phyloP scores from a whole-genome alignment of 2,329 filamentous ascomycete species.

The Huntiella decipiens region DNA sequence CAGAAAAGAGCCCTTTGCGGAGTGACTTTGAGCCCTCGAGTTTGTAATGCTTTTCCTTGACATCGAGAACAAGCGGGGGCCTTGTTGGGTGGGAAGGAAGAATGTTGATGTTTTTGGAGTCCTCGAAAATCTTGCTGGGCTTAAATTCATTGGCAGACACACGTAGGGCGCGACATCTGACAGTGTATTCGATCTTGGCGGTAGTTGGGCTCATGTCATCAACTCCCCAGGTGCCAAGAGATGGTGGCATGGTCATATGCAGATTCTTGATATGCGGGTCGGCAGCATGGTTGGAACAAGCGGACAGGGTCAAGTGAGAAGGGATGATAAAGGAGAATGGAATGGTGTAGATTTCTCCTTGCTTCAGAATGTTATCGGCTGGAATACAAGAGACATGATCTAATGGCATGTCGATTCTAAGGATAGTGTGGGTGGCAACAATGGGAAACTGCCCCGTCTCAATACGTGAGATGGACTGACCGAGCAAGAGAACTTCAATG shows the following conservation, averaged over 20 bases:
- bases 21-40: constrained; percentile 32
- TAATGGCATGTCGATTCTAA: constrained; percentile 37
- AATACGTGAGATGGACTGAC: constrained; percentile 29
- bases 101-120: constrained; percentile 29
- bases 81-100: constrained; percentile 31
- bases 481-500: constrained; percentile 34
- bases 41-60: constrained; percentile 29
- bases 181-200: constrained; percentile 32
- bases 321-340: constrained; percentile 43
- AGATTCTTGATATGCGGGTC: constrained; percentile 24
- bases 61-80: constrained; percentile 30
- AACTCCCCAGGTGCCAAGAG: constrained; percentile 20
- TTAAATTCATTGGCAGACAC: constrained; percentile 14
- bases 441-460: constrained; percentile 31
- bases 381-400: constrained; percentile 25
- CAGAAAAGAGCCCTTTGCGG: constrained; percentile 31
- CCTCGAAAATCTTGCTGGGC: constrained; percentile 22
- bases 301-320: constrained; percentile 35
- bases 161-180: constrained; percentile 27
- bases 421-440: constrained; percentile 31
- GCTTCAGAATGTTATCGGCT: constrained; percentile 26
- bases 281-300: constrained; percentile 31
- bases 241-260: constrained; percentile 34
- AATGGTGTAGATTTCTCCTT: constrained; percentile 28
- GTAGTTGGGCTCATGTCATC: constrained; percentile 34